phyloP scores from a whole-genome alignment of 78 protist species.

The Speleostelium caveatum region DNA sequence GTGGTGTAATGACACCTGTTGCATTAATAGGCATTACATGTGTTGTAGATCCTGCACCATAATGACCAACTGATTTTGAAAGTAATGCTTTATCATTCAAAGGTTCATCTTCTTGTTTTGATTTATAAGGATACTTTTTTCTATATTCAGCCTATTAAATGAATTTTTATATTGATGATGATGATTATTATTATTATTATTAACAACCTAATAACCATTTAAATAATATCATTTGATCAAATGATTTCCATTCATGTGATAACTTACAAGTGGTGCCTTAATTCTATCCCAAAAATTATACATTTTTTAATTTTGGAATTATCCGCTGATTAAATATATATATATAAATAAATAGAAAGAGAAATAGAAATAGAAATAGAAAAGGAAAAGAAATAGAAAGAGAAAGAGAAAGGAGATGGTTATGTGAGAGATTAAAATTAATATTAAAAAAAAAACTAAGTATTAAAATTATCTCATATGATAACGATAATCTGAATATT shows the following conservation, averaged over 20 bases:
- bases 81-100: neutral
- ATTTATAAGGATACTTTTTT: slow-evolving; percentile 15
- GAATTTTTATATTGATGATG: neutral
- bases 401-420: too few species aligned
- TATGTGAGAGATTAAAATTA: too few species aligned
- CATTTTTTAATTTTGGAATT: neutral
- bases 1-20: neutral
- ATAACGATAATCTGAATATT: too few species aligned
- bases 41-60: neutral
- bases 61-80: too few species aligned
- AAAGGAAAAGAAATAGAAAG: too few species aligned
- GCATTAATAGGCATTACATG: neutral
- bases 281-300: slow-evolving; percentile 65
- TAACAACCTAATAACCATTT: neutral
- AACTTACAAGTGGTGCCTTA: slow-evolving; percentile 66
- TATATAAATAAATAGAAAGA: too few species aligned
- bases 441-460: too few species aligned
- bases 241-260: neutral
- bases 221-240: neutral
- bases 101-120: neutral
- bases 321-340: too few species aligned
- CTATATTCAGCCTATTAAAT: slow-evolving; percentile 6
- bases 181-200: neutral
- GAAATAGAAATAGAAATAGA: too few species aligned
- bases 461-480: too few species aligned